Conservation (phyloP, 495 filamentous ascomycete species). For the Extremus antarcticus region DNA sequence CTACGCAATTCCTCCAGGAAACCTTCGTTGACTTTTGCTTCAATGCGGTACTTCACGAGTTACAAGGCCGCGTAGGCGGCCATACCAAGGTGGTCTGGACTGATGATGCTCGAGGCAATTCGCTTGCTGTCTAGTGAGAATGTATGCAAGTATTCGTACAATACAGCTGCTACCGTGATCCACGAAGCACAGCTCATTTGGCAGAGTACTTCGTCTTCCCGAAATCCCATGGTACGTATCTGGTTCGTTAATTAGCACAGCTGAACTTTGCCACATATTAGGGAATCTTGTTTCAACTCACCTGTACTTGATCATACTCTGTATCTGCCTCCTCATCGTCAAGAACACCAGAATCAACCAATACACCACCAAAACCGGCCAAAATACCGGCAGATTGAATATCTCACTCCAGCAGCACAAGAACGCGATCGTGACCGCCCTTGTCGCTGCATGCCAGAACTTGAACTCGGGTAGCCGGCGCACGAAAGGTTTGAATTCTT, state of each 20-base stretch:
- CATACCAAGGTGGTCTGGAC: too few relatives aligned
- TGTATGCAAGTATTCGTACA: neutral
- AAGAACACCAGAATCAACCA: constrained; percentile 92
- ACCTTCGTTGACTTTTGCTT: too few relatives aligned
- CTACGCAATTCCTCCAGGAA: too few relatives aligned
- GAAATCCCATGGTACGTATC: constrained; percentile 22
- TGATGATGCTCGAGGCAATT: too few relatives aligned
- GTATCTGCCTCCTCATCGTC: constrained; percentile 97
- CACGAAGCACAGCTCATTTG: neutral
- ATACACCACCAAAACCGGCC: constrained; percentile 95
- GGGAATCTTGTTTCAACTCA: constrained; percentile 26
- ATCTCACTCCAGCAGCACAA: constrained; percentile 82
- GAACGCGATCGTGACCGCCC: constrained; percentile 75
- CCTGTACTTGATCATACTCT: constrained; percentile 99
- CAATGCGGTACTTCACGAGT: too few relatives aligned
- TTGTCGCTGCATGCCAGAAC: constrained; percentile 94
- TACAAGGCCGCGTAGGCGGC: too few relatives aligned
- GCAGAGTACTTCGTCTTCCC: constrained; percentile 20
- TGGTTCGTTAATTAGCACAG: constrained; percentile 6
- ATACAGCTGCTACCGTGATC: neutral
- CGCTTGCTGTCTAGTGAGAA: neutral
- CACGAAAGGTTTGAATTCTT: constrained; percentile 97
- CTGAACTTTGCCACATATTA: neutral
- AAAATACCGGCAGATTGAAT: constrained; percentile 97
- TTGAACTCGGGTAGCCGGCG: constrained; percentile 95